phyloP scores from a whole-genome alignment of 192 early-diverging fungal genomes.

The Phlyctochytrium bullatum region DNA sequence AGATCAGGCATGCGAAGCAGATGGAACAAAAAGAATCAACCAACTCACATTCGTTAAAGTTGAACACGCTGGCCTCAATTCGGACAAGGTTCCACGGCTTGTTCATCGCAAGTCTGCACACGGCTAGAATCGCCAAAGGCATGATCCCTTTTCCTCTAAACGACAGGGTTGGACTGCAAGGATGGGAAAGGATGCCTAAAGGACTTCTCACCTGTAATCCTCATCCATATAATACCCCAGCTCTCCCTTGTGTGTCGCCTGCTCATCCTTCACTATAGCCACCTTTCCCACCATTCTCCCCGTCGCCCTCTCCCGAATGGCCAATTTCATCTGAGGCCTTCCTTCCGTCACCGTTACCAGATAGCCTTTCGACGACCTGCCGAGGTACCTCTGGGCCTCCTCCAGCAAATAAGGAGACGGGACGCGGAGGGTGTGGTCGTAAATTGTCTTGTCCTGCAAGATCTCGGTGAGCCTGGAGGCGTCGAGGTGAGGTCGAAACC shows the following conservation, averaged over 20 bases:
- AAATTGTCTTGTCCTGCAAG: conserved; percentile 13
- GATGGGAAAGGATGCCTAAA: not conserved
- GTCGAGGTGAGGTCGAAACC: conserved; percentile 9
- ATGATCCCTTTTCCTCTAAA: not conserved
- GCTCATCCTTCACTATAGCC: not conserved
- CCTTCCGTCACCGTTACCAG: not conserved
- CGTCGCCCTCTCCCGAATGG: not conserved
- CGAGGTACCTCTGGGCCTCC: conserved; percentile 9
- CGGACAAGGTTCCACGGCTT: not conserved
- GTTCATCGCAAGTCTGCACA: not conserved
- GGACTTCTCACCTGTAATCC: not conserved
- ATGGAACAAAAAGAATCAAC: not conserved
- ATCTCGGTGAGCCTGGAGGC: not conserved
- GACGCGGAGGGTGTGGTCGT: conserved; percentile 12
- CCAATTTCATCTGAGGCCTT: not conserved
- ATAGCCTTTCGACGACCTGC: not conserved
- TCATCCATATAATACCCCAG: not conserved
- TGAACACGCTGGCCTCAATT: not conserved
- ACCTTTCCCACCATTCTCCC: not conserved
- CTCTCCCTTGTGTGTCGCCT: not conserved
- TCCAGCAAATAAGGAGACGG: conserved; percentile 12
- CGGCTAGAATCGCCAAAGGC: not conserved
- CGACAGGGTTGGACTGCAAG: not conserved
- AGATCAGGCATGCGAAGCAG: not conserved
- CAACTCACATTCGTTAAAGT: not conserved